These are phyloP conservation scores for Euphorbia corollata DNA, from an alignment of 441 rosid genomes.

Conservation along the genomic window DNA sequence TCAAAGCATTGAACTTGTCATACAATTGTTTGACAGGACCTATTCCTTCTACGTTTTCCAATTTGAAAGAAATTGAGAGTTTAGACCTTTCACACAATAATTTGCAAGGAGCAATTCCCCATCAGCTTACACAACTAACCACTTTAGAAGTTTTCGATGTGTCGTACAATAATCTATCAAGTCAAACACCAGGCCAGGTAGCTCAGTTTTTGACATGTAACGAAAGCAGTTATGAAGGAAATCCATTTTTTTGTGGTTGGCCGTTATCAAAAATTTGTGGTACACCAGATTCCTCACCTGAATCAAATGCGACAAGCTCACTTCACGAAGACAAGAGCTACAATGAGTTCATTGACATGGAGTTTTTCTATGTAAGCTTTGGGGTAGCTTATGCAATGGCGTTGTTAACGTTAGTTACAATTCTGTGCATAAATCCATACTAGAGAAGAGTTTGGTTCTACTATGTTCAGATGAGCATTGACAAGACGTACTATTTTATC, in stretches of 20 bases:
- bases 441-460: too few relatives aligned
- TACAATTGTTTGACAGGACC: conserved; percentile 18
- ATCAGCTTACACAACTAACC: conserved; percentile 9
- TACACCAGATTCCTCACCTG: too few relatives aligned
- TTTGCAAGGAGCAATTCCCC: neutral
- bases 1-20: conserved; percentile 17
- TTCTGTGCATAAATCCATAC: too few relatives aligned
- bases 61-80: neutral
- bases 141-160: conserved; percentile 18
- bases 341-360: neutral
- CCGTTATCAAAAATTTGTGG: conserved; percentile 5
- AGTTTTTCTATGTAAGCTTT: too few relatives aligned
- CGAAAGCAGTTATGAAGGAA: neutral
- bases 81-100: conserved; percentile 12
- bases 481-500: too few relatives aligned
- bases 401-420: too few relatives aligned
- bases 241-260: conserved; percentile 13
- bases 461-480: too few relatives aligned
- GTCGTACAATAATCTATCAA: conserved; percentile 26
- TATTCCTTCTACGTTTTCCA: conserved; percentile 16
- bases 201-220: conserved; percentile 22
- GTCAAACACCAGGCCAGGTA: conserved; percentile 12
- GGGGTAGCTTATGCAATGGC: too few relatives aligned
- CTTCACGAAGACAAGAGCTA: too few relatives aligned
- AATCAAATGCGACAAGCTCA: neutral